A percentile compares a stretch with the other conserved stretches of the same genome.
Conservation (phyloP, 108 stramenopile genomes). For the Phaeodactylum tricornutum region DNA sequence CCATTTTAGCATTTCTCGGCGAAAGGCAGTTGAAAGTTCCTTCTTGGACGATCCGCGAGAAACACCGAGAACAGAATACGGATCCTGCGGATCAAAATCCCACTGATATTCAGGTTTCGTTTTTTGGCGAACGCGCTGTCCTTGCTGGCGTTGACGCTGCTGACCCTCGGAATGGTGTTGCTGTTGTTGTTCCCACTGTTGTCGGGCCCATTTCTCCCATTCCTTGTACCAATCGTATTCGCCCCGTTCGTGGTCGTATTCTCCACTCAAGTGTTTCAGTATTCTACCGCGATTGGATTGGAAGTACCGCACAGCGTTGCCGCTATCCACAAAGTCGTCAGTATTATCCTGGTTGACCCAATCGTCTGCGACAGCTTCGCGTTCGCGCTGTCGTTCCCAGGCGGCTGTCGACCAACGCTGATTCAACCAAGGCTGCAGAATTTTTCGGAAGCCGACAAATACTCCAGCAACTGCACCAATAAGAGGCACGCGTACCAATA, state of each 20-base stretch:
- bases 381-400: conserved; percentile 73
- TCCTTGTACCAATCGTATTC: conserved; percentile 64
- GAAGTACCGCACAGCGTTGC: conserved; percentile 46
- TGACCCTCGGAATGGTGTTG: conserved; percentile 23
- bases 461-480: conserved; percentile 40
- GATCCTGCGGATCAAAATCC: conserved; percentile 75
- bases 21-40: conserved; percentile 71
- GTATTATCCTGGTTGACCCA: conserved; percentile 5
- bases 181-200: conserved; percentile 60
- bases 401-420: conserved; percentile 42
- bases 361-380: conserved; percentile 37
- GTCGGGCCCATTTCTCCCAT: conserved; percentile 71
- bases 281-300: conserved; percentile 33
- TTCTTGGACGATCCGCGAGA: conserved; percentile 41
- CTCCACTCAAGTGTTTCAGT: conserved; percentile 38
- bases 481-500: conserved; percentile 38
- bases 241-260: conserved; percentile 34
- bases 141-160: conserved; percentile 21
- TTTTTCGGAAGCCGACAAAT: conserved; percentile 60
- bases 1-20: conserved; percentile 69
- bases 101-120: conserved; percentile 50
- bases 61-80: conserved; percentile 64
- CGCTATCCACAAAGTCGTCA: conserved; percentile 47
- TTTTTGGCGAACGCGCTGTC: conserved; percentile 13
- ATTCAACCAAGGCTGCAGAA: conserved; percentile 65